Percentiles rank a stretch among this genome's conserved stretches.
Evolutionary conservation across 495 filamentous ascomycete genomes (phyloP).

Genomic region (Bathelium albidoporum): DNA sequence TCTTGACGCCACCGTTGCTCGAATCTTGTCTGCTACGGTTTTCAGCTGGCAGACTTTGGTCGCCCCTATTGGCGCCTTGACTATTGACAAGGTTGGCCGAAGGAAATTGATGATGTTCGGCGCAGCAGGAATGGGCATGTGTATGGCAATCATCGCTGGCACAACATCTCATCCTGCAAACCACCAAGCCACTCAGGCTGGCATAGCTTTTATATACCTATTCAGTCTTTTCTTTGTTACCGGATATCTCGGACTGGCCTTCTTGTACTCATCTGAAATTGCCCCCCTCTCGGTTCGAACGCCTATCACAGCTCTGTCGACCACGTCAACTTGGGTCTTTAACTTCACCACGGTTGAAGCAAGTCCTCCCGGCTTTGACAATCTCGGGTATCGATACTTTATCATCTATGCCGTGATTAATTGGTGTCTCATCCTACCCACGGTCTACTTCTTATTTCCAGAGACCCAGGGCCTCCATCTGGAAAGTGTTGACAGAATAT

Average conservation of each 20-base stretch:
- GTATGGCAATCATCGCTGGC: slow-evolving; percentile 35
- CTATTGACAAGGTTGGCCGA: slow-evolving; percentile 25
- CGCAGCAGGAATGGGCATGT: slow-evolving; percentile 34
- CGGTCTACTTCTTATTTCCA: slow-evolving; percentile 56
- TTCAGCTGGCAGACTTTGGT: slow-evolving; percentile 19
- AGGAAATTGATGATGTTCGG: slow-evolving; percentile 32
- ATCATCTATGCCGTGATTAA: slow-evolving; percentile 39
- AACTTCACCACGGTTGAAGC: slow-evolving; percentile 41
- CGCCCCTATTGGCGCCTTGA: slow-evolving; percentile 22
- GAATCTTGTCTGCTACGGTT: slow-evolving; percentile 21
- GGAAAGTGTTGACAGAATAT: slow-evolving; percentile 58
- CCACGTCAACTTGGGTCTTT: slow-evolving; percentile 15
- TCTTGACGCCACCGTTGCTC: slow-evolving; percentile 11
- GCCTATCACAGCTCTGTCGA: slow-evolving; percentile 11
- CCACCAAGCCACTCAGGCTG: background rate
- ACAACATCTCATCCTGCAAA: slow-evolving; percentile 8
- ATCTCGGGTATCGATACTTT: slow-evolving; percentile 39
- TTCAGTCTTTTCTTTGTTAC: slow-evolving; percentile 24
- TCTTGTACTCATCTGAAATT: slow-evolving; percentile 49
- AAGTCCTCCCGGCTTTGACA: slow-evolving; percentile 38
- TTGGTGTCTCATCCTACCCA: slow-evolving; percentile 11
- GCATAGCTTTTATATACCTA: slow-evolving; percentile 24
- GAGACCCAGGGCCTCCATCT: slow-evolving; percentile 61
- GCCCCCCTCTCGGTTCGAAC: slow-evolving; percentile 57
- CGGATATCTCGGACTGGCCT: slow-evolving; percentile 40